phyloP scores from a whole-genome alignment of 441 rosid species.

The California macrophylla region DNA sequence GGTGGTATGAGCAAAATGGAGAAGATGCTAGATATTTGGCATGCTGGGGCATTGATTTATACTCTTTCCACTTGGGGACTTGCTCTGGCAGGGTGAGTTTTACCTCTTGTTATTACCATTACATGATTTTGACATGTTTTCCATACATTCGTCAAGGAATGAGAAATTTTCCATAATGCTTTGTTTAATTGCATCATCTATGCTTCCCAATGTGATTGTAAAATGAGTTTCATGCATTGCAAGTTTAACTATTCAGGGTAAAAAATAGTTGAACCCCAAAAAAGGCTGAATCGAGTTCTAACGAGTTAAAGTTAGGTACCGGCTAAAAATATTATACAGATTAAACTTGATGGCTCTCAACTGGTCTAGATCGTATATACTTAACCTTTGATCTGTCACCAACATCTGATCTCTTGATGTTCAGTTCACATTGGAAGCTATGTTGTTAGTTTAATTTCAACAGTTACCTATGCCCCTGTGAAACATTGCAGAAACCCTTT shows the following conservation, averaged over 20 bases:
- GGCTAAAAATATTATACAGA: neutral
- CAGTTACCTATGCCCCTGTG: neutral
- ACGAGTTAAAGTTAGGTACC: neutral
- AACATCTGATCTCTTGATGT: neutral
- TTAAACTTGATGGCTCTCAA: neutral
- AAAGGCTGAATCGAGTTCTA: neutral
- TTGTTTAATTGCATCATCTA: neutral
- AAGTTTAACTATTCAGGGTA: neutral
- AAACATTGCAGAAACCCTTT: too few relatives aligned
- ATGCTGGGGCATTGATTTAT: constrained; percentile 72
- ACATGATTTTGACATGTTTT: too few relatives aligned
- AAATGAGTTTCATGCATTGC: too few relatives aligned
- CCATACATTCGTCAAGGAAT: neutral
- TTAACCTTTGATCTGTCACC: neutral
- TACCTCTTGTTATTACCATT: neutral
- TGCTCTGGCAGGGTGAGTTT: constrained; percentile 49
- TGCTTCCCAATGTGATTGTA: neutral
- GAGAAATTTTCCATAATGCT: neutral
- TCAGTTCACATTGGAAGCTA: neutral
- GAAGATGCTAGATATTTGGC: constrained; percentile 64
- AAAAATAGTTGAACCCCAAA: neutral
- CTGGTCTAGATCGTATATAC: neutral
- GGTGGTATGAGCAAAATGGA: constrained; percentile 58
- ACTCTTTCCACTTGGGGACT: constrained; percentile 82
- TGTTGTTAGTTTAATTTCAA: neutral